Conservation (phyloP, 2,329 filamentous ascomycete genomes). For the Didymella pinodella region DNA sequence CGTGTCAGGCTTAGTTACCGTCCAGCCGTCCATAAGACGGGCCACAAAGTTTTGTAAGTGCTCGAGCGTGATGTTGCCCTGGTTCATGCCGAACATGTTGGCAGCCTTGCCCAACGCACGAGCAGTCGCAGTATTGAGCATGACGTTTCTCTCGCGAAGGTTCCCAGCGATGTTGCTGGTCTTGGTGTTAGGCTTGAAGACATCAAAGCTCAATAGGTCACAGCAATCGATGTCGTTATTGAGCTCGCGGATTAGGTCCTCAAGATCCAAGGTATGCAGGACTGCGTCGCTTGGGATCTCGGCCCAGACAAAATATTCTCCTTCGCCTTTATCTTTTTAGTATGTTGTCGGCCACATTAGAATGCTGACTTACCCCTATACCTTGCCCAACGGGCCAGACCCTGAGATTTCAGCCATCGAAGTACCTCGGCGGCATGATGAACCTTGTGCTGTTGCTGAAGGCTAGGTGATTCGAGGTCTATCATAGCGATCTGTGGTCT, state of each 20-base stretch:
- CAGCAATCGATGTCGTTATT: not conserved
- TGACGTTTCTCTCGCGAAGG: slow-evolving; percentile 3
- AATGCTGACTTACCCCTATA: slow-evolving; percentile 6
- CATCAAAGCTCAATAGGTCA: not conserved
- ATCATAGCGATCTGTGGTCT: slow-evolving; percentile 12
- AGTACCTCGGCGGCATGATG: slow-evolving; percentile 7
- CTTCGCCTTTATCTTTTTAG: not conserved
- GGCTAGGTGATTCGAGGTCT: not conserved
- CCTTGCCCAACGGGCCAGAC: slow-evolving; percentile 3
- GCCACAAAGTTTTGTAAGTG: slow-evolving; percentile 20
- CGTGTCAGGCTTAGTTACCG: not conserved
- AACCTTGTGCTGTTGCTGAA: slow-evolving; percentile 3
- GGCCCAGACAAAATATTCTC: slow-evolving; percentile 1
- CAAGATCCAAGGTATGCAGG: not conserved
- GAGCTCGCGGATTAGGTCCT: not conserved
- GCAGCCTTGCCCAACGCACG: slow-evolving; percentile 2
- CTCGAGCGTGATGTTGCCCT: accelerated
- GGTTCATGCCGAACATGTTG: slow-evolving; percentile 9
- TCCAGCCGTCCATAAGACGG: slow-evolving; percentile 7
- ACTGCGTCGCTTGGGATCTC: slow-evolving; percentile 1
- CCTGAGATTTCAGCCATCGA: not conserved
- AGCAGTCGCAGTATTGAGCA: not conserved
- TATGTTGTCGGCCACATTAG: not conserved
- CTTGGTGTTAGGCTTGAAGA: not conserved
- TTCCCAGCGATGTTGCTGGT: not conserved